These are phyloP conservation scores for Nemania sp. DNA, from an alignment of 2,329 filamentous ascomycete genomes.

Conservation along the genomic window DNA sequence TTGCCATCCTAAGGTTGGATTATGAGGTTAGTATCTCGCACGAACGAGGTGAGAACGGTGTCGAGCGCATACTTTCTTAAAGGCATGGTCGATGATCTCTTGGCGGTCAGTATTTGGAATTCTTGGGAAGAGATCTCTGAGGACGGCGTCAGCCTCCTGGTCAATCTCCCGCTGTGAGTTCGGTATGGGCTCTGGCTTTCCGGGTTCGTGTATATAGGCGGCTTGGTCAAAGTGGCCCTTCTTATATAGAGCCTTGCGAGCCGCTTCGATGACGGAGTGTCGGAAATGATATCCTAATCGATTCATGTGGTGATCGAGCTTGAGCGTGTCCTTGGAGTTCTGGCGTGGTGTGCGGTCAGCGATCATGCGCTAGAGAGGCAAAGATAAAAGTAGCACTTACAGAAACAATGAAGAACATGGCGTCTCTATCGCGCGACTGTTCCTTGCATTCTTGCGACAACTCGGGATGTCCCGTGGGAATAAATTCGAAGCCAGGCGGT, in stretches of 20 bases:
- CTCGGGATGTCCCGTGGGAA: constrained; percentile 65
- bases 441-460: constrained; percentile 67
- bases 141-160: constrained; percentile 63
- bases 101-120: constrained; percentile 68
- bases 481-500: constrained; percentile 65
- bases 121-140: constrained; percentile 67
- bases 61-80: constrained; percentile 58
- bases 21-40: constrained; percentile 18
- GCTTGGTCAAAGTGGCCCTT: constrained; percentile 37
- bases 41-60: not conserved
- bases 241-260: constrained; percentile 39
- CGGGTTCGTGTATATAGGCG: constrained; percentile 33
- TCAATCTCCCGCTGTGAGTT: constrained; percentile 64
- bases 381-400: constrained; percentile 47
- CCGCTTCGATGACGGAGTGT: constrained; percentile 62
- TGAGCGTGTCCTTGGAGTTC: constrained; percentile 43
- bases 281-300: constrained; percentile 66
- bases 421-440: constrained; percentile 63
- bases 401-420: constrained; percentile 70
- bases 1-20: constrained; percentile 49
- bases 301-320: constrained; percentile 58
- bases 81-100: constrained; percentile 65
- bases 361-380: constrained; percentile 24
- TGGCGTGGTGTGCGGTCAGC: constrained; percentile 31
- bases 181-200: constrained; percentile 62